Evolutionary conservation across 495 filamentous ascomycete genomes (phyloP).

Genomic region (Viridothelium virens): DNA sequence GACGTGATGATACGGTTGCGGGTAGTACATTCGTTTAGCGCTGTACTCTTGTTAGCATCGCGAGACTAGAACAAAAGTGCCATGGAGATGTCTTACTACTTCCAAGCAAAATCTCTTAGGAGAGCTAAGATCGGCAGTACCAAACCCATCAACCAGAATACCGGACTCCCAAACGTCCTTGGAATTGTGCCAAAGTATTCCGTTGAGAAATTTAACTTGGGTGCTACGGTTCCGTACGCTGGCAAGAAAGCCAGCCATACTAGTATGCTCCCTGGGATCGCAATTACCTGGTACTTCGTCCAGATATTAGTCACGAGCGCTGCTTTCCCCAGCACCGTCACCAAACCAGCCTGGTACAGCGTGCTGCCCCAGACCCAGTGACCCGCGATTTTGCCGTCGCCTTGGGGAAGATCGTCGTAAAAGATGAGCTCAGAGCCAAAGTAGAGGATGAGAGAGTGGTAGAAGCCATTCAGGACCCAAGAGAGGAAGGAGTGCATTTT

Average conservation of each 20-base stretch:
- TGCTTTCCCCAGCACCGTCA: conserved; percentile 91
- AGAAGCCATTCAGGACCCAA: conserved; percentile 91
- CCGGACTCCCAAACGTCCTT: conserved; percentile 66
- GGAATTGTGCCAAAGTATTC: conserved; percentile 84
- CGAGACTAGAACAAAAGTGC: background rate
- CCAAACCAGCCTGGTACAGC: conserved; percentile 82
- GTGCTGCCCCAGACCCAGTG: conserved; percentile 98
- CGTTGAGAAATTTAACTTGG: conserved; percentile 69
- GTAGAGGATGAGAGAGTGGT: conserved; percentile 90
- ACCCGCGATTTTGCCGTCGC: conserved; percentile 69
- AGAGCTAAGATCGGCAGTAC: conserved; percentile 77
- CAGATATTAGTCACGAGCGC: conserved; percentile 92
- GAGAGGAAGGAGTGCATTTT: conserved; percentile 81
- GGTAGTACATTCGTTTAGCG: conserved; percentile 90
- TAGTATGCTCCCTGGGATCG: conserved; percentile 86
- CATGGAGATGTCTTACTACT: conserved; percentile 41
- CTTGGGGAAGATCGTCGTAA: conserved; percentile 63
- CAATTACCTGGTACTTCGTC: conserved; percentile 96
- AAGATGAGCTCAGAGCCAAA: conserved; percentile 74
- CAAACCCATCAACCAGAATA: conserved; percentile 83
- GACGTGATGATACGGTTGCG: conserved; percentile 94
- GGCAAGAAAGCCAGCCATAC: conserved; percentile 89
- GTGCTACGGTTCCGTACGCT: conserved; percentile 83
- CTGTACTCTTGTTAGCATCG: conserved; percentile 27
- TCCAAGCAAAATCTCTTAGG: conserved; percentile 77